Conservation (phyloP, 2,329 filamentous ascomycete genomes). For the Tolypocladium endophyticum region DNA sequence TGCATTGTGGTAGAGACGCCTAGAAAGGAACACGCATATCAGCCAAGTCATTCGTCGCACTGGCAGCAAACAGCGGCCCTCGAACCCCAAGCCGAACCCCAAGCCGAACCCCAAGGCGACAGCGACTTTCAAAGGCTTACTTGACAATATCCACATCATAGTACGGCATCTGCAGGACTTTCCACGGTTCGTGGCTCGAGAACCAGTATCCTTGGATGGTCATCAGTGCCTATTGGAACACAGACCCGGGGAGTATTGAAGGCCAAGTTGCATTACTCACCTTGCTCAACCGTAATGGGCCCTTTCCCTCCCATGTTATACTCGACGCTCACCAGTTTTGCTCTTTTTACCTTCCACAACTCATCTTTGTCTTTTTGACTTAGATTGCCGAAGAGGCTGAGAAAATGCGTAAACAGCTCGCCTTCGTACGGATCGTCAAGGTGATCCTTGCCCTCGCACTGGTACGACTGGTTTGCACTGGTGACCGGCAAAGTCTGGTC, state of each 20-base stretch:
- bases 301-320: slow-evolving; percentile 24
- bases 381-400: slow-evolving; percentile 26
- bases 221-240: not conserved
- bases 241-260: too few relatives aligned
- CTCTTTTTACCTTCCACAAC: slow-evolving; percentile 27
- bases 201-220: slow-evolving; percentile 24
- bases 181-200: slow-evolving; percentile 30
- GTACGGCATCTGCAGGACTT: slow-evolving; percentile 30
- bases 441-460: slow-evolving; percentile 21
- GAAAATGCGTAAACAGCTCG: slow-evolving; percentile 28
- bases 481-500: slow-evolving; percentile 21
- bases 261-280: slow-evolving; percentile 5
- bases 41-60: not conserved
- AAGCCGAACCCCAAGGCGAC: not conserved
- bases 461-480: slow-evolving; percentile 18
- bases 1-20: slow-evolving; percentile 26
- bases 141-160: slow-evolving; percentile 27
- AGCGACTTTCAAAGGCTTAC: slow-evolving; percentile 7
- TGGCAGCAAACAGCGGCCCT: not conserved
- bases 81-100: not conserved
- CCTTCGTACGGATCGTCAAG: slow-evolving; percentile 33
- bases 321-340: slow-evolving; percentile 23
- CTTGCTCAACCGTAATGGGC: slow-evolving; percentile 29
- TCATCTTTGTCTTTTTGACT: slow-evolving; percentile 19
- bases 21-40: not conserved